A percentile compares a stretch with the other conserved stretches of the same genome.
Evolutionary conservation across 768 basidiomycete genomes (phyloP).

Genomic region (Termitomyces sp.): DNA sequence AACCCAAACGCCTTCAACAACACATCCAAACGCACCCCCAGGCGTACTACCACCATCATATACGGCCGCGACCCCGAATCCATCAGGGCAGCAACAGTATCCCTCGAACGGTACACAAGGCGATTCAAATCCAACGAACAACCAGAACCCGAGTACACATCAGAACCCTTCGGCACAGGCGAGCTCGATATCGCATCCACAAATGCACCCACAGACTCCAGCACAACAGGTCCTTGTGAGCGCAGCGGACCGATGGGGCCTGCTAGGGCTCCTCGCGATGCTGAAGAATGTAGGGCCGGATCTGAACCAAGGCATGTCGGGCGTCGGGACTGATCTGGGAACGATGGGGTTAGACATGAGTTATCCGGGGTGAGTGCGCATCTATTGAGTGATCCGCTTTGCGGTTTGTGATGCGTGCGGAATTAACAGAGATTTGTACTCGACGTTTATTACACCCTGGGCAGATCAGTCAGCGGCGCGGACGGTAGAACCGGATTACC

Average conservation of each 20-base stretch:
- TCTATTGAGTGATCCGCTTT: background rate
- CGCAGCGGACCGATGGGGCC: constrained; percentile 94
- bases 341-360: constrained; percentile 91
- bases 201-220: constrained; percentile 75
- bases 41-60: constrained; percentile 31
- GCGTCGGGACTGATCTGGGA: constrained; percentile 87
- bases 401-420: constrained; percentile 10
- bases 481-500: constrained; percentile 87
- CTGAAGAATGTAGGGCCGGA: constrained; percentile 78
- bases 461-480: constrained; percentile 83
- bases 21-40: constrained; percentile 53
- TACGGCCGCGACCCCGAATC: constrained; percentile 23
- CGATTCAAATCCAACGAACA: constrained; percentile 29
- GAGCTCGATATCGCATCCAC: constrained; percentile 29
- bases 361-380: constrained; percentile 63
- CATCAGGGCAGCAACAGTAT: constrained; percentile 26
- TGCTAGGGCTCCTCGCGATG: constrained; percentile 79
- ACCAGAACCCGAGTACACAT: constrained; percentile 25
- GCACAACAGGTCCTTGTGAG: constrained; percentile 90
- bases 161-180: constrained; percentile 27
- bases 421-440: constrained; percentile 67
- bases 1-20: constrained; percentile 30
- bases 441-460: constrained; percentile 96
- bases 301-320: constrained; percentile 74
- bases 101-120: constrained; percentile 31